A percentile compares a stretch with the other conserved stretches of the same genome.
Conservation (phyloP, 2,329 filamentous ascomycete genomes). For the Botrytis paeoniae region DNA sequence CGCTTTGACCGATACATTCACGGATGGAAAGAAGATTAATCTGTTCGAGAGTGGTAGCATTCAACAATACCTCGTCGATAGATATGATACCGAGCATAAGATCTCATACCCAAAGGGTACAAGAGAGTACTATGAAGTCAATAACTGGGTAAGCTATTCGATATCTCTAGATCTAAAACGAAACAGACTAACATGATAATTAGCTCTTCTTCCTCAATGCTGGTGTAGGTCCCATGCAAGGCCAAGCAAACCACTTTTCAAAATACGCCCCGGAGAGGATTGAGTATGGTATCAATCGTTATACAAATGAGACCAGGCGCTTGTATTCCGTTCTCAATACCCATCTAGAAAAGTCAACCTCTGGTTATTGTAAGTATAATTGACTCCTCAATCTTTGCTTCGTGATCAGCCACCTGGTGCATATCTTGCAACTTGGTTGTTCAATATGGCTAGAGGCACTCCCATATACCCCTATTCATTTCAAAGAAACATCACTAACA, state of each 20-base stretch:
- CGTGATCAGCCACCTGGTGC: too few relatives aligned
- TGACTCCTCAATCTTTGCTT: not conserved
- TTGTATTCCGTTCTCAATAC: constrained; percentile 76
- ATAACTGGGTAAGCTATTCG: constrained; percentile 61
- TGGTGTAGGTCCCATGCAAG: constrained; percentile 79
- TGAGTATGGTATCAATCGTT: constrained; percentile 77
- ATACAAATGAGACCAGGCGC: constrained; percentile 78
- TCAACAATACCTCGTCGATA: constrained; percentile 77
- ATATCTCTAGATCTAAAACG: not conserved
- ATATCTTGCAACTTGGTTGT: not conserved
- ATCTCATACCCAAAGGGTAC: constrained; percentile 73
- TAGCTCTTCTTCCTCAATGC: constrained; percentile 70
- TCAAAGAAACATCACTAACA: not conserved
- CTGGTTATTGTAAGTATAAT: constrained; percentile 44
- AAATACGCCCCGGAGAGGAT: constrained; percentile 82
- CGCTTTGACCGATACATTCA: constrained; percentile 75
- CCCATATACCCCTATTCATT: not conserved
- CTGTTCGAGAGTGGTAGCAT: constrained; percentile 84
- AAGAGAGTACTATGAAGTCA: constrained; percentile 74
- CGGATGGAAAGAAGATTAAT: constrained; percentile 68
- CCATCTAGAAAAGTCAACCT: constrained; percentile 57
- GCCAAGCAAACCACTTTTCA: constrained; percentile 78
- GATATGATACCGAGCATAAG: constrained; percentile 79
- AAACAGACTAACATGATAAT: constrained; percentile 13
- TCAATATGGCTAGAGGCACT: not conserved